phyloP scores from a whole-genome alignment of 2,329 filamentous ascomycete genomes.

The Aspergillus chevalieri region DNA sequence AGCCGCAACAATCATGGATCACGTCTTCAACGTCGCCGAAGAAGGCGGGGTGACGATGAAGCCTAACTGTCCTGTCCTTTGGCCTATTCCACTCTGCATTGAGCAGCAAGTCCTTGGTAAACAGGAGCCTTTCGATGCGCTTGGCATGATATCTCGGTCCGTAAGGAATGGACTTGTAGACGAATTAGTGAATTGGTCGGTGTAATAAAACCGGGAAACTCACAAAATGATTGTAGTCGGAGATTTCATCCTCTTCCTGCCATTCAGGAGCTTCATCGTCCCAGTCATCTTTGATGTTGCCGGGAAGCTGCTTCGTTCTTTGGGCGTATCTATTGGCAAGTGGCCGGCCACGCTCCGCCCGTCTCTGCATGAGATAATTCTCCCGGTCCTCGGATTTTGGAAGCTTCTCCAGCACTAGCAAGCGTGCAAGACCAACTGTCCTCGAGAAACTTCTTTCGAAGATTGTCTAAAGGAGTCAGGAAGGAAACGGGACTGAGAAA shows the following conservation, averaged over 20 bases:
- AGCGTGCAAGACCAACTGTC: slow-evolving; percentile 68
- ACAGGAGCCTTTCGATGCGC: slow-evolving; percentile 73
- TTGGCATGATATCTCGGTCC: slow-evolving; percentile 32
- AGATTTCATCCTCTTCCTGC: slow-evolving; percentile 69
- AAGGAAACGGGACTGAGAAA: background rate
- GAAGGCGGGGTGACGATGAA: slow-evolving; percentile 81
- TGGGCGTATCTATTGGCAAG: slow-evolving; percentile 30
- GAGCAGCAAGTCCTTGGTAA: slow-evolving; percentile 71
- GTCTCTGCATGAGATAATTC: slow-evolving; percentile 62
- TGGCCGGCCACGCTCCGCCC: slow-evolving; percentile 67
- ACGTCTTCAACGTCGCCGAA: slow-evolving; percentile 71
- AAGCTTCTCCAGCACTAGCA: slow-evolving; percentile 73
- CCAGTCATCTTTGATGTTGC: slow-evolving; percentile 70
- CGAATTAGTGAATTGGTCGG: slow-evolving; percentile 42
- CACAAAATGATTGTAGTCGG: slow-evolving; percentile 43
- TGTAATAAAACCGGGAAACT: background rate
- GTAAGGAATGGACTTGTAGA: slow-evolving; percentile 30
- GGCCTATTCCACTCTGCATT: slow-evolving; percentile 82
- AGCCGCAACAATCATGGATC: slow-evolving; percentile 74
- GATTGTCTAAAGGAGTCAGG: slow-evolving; percentile 51
- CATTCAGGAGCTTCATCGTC: slow-evolving; percentile 81
- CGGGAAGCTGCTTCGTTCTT: slow-evolving; percentile 43
- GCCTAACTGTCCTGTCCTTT: slow-evolving; percentile 66
- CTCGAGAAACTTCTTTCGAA: slow-evolving; percentile 74
- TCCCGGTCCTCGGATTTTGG: slow-evolving; percentile 65